Conservation (phyloP, 2,329 filamentous ascomycete genomes). For the Sclerotinia sclerotiorum region DNA sequence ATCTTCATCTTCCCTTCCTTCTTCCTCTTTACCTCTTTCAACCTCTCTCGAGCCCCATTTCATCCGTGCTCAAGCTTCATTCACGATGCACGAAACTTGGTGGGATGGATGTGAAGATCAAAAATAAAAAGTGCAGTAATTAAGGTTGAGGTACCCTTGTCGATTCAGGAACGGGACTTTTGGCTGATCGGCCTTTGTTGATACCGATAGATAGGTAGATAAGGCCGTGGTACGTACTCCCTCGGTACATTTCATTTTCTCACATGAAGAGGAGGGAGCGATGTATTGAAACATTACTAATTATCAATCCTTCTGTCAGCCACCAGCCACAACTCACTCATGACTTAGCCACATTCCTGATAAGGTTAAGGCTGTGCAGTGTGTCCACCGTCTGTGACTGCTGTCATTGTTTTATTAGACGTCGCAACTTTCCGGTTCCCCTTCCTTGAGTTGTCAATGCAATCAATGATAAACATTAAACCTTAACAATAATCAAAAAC, state of each 20-base stretch:
- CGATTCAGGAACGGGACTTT: not conserved
- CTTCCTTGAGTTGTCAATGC: too few species aligned
- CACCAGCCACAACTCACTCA: not conserved
- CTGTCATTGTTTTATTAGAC: too few species aligned
- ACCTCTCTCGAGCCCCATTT: not conserved
- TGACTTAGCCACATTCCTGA: not conserved
- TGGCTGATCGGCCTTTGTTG: not conserved
- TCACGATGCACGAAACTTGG: constrained; percentile 25
- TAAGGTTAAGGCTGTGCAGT: too few species aligned
- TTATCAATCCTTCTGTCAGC: too few species aligned
- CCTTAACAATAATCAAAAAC: not conserved
- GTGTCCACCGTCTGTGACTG: too few species aligned
- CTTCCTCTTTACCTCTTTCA: not conserved
- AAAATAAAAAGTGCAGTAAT: not conserved
- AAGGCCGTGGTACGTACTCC: too few species aligned
- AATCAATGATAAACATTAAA: not conserved
- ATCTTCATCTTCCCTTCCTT: not conserved
- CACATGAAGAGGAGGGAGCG: too few species aligned
- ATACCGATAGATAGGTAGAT: not conserved
- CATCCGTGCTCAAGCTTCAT: constrained; percentile 9
- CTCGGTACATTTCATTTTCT: too few species aligned
- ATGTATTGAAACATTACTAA: too few species aligned
- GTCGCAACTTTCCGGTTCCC: not conserved
- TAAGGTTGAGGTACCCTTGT: not conserved
- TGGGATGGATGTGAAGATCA: constrained; percentile 15